Base-by-base conservation (phyloP, 495 filamentous ascomycete genomes). In the Cenococcum geophilum region DNA sequence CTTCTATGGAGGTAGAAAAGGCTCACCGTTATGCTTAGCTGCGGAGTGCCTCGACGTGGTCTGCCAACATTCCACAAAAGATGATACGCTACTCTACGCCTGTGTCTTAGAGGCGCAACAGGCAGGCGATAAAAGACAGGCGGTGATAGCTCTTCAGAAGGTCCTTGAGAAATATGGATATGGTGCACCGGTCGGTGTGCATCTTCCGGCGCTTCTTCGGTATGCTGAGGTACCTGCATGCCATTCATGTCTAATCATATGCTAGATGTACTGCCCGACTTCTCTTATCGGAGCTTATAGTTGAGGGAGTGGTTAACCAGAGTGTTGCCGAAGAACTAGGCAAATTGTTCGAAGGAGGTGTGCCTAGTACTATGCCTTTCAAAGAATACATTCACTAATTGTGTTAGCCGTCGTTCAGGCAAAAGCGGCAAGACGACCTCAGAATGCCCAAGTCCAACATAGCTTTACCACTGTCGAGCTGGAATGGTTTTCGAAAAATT, bases 401-500 rank as follows among this genome's bases (percentile, higher is more conserved):
- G 18, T 21, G 52, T 55, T 74, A 66, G 79, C 80, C 8, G 64
- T 73, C 5, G 73, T 75, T 8, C 70, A 79, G 76, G 71, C 76
- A 72, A 73, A 77, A 35, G 62, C 60, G 10, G 61, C 49, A 1
- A 54, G 73, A 68, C 67, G 70, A 53, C 74, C 65, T 63, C 68
- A 50, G 37, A 57, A 36, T 51, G 63, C 40, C 52, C 65, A 20
- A 62, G 71, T 58, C 59, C 69, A 25, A 60, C 72, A 67, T 70
- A 70, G 80, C 14, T 86, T 88, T 70, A 80, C 75, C 1, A 49
- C 78, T 21, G 73, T 74, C 25, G 89, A 95, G 60, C 75, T 92
- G 1, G 79, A 92, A 68, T 93, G 90, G 89, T 89, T 95, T 72
- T 84, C 83, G 50, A 81, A 83, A 57, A 91, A 86, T 64, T 81